Evolutionary conservation across 73 alveolate species (phyloP), one percentile per base, ranked within the genome.

Genomic region (Urostyla sp.): DNA sequence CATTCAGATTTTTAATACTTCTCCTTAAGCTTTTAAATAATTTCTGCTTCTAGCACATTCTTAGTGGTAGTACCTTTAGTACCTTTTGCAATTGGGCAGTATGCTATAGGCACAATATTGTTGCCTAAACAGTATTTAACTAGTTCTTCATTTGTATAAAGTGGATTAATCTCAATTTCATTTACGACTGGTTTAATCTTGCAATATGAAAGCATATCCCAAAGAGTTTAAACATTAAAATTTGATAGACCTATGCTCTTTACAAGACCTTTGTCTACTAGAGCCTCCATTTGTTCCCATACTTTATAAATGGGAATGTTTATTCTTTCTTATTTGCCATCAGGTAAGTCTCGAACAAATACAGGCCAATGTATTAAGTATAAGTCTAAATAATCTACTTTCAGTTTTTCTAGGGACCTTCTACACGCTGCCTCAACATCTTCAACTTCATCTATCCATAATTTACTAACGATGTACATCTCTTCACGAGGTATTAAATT

Each of bases 361-460:
- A 89, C 21, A 59, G 95, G 94, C 97, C 97, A 91, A 44, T 91
- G 93, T 48, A 88, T 54, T 31, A 91, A 52, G 72, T 91, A 91
- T 21, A 91, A 67, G 75, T 91, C 97, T 4, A 89, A 49, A 46
- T 88, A 91, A 36, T 75, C 91, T 23, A 90, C 28, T 28, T 88
- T 35, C 32, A 91, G 90, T 72, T 58, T 83, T 20, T 75, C 88
- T n/a, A 91, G 89, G 0, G 92, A 58, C 16, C 82, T 75, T 72
- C 55, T 56, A 57, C 89, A 43, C 3, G 94, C 95, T 15, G 48
- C 89, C 38, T 80, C 91, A 0, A 81, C 88, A 46, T 91, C 87
- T 36, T 83, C 86, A 11, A 55, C 61, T 46, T 91, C 76, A 55
- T 74, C 88, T 43, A 66, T 37, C 91, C 92, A 87, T 20, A 84